phyloP scores from a whole-genome alignment of 1,284 basidiomycete genomes.

The Irpex sp. region DNA sequence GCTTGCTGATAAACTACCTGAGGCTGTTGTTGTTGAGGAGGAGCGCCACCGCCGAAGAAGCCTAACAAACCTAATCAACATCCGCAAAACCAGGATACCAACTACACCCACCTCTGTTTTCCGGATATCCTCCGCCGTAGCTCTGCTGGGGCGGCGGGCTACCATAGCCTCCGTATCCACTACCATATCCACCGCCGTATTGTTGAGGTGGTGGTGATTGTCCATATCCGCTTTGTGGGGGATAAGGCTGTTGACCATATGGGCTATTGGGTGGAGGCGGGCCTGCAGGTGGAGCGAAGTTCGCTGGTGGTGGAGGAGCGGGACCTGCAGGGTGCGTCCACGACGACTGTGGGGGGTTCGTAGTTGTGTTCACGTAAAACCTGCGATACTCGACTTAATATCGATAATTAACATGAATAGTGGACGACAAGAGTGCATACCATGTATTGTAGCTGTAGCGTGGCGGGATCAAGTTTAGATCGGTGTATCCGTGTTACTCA shows the following conservation, averaged over 20 bases:
- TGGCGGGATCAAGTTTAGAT: slow-evolving; percentile 18
- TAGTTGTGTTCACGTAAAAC: slow-evolving; percentile 68
- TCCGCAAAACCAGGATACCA: not conserved
- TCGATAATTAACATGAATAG: too few species aligned
- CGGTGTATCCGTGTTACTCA: not conserved
- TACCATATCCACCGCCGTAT: slow-evolving; percentile 13
- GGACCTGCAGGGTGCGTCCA: slow-evolving; percentile 66
- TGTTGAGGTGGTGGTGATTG: slow-evolving; percentile 22
- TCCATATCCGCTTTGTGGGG: slow-evolving; percentile 21
- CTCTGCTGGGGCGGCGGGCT: slow-evolving; percentile 17
- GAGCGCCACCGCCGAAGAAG: slow-evolving; percentile 32
- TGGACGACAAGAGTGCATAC: slow-evolving; percentile 34
- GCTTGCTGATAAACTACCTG: slow-evolving; percentile 31
- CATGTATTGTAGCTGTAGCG: slow-evolving; percentile 59
- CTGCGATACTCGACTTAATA: slow-evolving; percentile 29
- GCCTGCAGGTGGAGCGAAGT: slow-evolving; percentile 41
- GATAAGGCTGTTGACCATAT: slow-evolving; percentile 14
- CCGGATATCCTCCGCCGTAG: slow-evolving; percentile 5
- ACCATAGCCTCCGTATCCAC: slow-evolving; percentile 26
- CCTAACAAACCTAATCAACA: slow-evolving; percentile 20
- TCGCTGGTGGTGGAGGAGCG: slow-evolving; percentile 30
- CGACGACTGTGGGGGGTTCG: slow-evolving; percentile 55
- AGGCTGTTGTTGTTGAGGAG: slow-evolving; percentile 23
- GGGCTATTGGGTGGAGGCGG: slow-evolving; percentile 35
- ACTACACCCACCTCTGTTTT: slow-evolving; percentile 19